A percentile compares a stretch with the other conserved stretches of the same genome.
Conservation (phyloP, 2,329 filamentous ascomycete genomes). For the Aspergillus viridinutans region DNA sequence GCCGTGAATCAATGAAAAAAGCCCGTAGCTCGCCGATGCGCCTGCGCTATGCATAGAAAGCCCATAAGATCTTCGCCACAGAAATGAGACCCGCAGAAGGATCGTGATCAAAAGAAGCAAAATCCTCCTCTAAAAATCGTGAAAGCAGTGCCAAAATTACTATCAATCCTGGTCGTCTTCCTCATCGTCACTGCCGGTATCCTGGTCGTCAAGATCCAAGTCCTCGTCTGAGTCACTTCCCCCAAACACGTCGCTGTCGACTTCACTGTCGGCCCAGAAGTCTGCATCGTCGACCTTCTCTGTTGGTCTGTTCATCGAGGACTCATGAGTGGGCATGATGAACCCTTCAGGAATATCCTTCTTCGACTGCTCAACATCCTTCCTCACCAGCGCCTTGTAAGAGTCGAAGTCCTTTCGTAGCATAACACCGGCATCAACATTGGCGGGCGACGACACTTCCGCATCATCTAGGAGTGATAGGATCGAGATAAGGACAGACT, state of each 20-base stretch:
- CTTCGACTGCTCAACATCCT: conserved; percentile 69
- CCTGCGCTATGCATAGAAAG: conserved; percentile 1
- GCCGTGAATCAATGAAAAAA: not conserved
- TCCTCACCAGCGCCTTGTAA: conserved; percentile 67
- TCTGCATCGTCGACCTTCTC: conserved; percentile 66
- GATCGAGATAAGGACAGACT: conserved; percentile 90
- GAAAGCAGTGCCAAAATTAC: not conserved
- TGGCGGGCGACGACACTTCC: conserved; percentile 88
- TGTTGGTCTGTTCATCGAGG: conserved; percentile 51
- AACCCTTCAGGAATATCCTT: conserved; percentile 75
- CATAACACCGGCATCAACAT: conserved; percentile 86
- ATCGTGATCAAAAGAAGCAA: not conserved
- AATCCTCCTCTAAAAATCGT: not conserved
- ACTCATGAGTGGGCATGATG: conserved; percentile 73
- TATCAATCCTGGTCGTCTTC: conserved; percentile 6
- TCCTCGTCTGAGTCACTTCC: conserved; percentile 61
- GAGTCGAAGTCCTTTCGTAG: conserved; percentile 67
- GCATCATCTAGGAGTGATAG: conserved; percentile 89
- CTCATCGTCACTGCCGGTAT: conserved; percentile 57
- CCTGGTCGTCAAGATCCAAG: conserved; percentile 41
- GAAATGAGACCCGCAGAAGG: not conserved
- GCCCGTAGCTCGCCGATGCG: not conserved
- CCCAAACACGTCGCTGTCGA: conserved; percentile 70
- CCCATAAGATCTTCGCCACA: not conserved
- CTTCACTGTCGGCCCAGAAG: conserved; percentile 74